Percentiles rank a stretch among this genome's conserved stretches.
phyloP scores from a whole-genome alignment of 257 asterid species.

The Ophiorrhiza pumila region DNA sequence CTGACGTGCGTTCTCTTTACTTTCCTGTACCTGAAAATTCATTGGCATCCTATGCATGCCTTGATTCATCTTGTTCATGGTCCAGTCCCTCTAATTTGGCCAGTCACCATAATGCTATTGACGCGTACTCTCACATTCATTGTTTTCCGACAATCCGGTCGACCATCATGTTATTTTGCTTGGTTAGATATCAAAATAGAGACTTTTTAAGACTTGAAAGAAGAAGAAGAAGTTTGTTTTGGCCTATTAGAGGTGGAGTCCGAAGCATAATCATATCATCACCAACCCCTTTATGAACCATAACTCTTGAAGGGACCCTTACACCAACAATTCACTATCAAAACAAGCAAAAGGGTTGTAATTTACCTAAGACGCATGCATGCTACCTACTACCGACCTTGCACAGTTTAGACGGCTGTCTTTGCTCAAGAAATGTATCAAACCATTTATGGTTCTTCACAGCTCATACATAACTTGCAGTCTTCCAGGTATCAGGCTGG shows the following conservation, averaged over 20 bases:
- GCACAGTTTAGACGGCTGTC: neutral
- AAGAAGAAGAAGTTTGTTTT: neutral
- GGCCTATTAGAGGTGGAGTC: neutral
- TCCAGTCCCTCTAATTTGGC: neutral
- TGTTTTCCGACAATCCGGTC: neutral
- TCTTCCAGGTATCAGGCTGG: constrained; percentile 2
- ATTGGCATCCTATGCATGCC: no score
- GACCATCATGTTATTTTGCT: no score
- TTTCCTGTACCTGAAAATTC: neutral
- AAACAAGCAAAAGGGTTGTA: neutral
- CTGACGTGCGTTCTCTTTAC: no score
- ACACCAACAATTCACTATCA: neutral
- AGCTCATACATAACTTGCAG: neutral
- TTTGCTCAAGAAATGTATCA: neutral
- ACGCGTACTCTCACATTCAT: neutral
- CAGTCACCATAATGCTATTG: neutral
- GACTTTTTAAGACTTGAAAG: neutral
- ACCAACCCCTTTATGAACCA: neutral
- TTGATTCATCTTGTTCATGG: neutral
- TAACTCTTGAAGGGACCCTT: constrained; percentile 6
- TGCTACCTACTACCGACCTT: neutral
- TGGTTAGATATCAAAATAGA: neutral
- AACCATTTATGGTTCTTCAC: constrained; percentile 8
- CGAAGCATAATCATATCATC: neutral
- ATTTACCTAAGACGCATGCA: neutral